Evolutionary conservation across 805 yeast genomes (phyloP), one percentile per base, ranked within the genome.

Genomic region (Candida coquimbonensis): DNA sequence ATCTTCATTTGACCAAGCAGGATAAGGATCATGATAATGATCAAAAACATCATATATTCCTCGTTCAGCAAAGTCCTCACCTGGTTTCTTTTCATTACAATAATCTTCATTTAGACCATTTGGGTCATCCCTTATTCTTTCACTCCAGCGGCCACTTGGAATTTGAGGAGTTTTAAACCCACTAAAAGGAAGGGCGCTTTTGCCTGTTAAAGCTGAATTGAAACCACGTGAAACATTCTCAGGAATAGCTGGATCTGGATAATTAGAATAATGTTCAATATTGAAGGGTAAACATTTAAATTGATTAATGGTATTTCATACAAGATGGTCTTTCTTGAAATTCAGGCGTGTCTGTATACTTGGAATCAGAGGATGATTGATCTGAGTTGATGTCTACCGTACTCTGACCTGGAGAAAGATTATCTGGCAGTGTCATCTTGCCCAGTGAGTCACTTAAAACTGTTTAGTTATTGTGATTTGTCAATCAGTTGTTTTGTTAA

Each of bases 151-250:
- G 7, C 87, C 89, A 64, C 86, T 87, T 1, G 95, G 86, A 61
- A 87, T 78, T 60, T 87, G 87, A 42, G 96, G 95, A 54, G 88
- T 86, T 67, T 88, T 96, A 91, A 89, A 88, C 38, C 96, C 96
- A 50, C 96, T 95, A 57, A 86, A 88, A 0, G 95, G 93, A 66
- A 78, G 75, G 8, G 80, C 55, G 38, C 63, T 60, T 44, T 55
- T 47, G 12, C 59, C 65, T 9, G 63, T 60, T 26, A 61, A 43
- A 9, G 65, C 65, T 9, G 63, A 56, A 36, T 58, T 56, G 38
- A 58, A 58, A 11, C 50, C 60, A 41, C 37, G 39, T 24, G 39
- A 36, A 0, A 51, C 47, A 26, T 47, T 29, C 13, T 29, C 49
- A 11, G 51, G 50, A 25, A 50, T 51, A 50, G 14, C n/a, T 16